phyloP scores from a whole-genome alignment of 148 eudicot genomes.

The Polygonum maritimum region DNA sequence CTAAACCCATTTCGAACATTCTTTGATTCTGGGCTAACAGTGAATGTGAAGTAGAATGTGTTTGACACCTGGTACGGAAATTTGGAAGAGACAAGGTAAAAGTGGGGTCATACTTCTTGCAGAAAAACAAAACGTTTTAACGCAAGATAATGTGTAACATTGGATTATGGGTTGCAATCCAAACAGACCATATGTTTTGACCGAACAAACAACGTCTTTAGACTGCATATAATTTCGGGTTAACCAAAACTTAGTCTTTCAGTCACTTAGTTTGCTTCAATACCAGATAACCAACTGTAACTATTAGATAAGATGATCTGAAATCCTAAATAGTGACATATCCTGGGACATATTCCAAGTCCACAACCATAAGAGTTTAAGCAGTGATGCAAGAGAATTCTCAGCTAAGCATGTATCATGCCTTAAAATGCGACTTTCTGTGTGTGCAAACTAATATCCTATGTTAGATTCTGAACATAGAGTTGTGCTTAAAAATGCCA shows the following conservation, averaged over 20 bases:
- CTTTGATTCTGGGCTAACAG: conserved; percentile 67
- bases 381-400: neutral
- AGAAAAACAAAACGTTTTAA: neutral
- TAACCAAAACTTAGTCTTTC: neutral
- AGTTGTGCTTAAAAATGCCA: neutral
- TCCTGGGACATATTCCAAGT: neutral
- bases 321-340: neutral
- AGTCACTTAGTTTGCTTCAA: neutral
- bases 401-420: neutral
- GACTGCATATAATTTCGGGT: neutral
- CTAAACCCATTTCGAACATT: conserved; percentile 29
- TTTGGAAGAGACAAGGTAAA: neutral
- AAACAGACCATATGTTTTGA: neutral
- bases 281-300: neutral
- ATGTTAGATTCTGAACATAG: neutral
- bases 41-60: conserved; percentile 86
- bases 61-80: conserved; percentile 59
- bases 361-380: neutral
- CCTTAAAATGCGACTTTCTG: too few species aligned
- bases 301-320: neutral
- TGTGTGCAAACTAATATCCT: too few species aligned
- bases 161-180: too few species aligned
- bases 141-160: too few species aligned
- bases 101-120: neutral
- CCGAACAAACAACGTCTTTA: neutral